Evolutionary conservation across 2,329 filamentous ascomycete genomes (phyloP), one percentile per base, ranked within the genome.

Genomic region (Fusarium coffeatum): DNA sequence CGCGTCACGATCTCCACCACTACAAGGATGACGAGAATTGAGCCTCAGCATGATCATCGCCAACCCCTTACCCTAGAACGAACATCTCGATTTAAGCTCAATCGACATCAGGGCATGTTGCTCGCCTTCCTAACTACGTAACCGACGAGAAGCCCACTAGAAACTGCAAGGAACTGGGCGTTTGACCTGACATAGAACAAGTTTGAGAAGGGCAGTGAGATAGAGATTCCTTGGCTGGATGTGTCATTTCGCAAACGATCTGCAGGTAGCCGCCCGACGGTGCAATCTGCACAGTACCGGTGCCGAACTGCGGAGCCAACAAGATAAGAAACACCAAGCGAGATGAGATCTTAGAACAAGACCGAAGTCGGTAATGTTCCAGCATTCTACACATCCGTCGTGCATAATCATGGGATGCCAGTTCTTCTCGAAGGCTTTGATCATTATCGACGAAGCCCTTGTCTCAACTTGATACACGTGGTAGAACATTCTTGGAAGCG

Each of bases 61-160:
- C 55, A 54, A 49, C n/a, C 27, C 18, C 30, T 43, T 65, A 53
- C 53, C 41, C 54, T 65, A 18, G 41, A 49, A 46, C 15, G 7
- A 37, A 18, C 22, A 59, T 55, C 30, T 37, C 37, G 27, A 55
- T 61, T 16, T 28, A 34, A 46, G 11, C 8, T 28, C 43, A 23
- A 37, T 37, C 34, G 34, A 12, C 12, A 16, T 40, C 22, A 37
- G 12, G 22, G 18, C 4, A 32, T 65, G 53, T 47, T 15, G 12
- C 20, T 50, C 32, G 41, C 53, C 62, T 65, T 65, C 61, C 62
- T 32, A 65, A 30, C 27, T 51, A 51, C 53, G 62, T 47, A 65
- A 59, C 8, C 30, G 9, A 20, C 30, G 4, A 27, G 62, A 66
- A 66, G 6, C 25, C n/a, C 25, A 62, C 55, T 55, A 66, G 62